Conservation (phyloP, 768 basidiomycete genomes). For the Tricholoma saponaceum region DNA sequence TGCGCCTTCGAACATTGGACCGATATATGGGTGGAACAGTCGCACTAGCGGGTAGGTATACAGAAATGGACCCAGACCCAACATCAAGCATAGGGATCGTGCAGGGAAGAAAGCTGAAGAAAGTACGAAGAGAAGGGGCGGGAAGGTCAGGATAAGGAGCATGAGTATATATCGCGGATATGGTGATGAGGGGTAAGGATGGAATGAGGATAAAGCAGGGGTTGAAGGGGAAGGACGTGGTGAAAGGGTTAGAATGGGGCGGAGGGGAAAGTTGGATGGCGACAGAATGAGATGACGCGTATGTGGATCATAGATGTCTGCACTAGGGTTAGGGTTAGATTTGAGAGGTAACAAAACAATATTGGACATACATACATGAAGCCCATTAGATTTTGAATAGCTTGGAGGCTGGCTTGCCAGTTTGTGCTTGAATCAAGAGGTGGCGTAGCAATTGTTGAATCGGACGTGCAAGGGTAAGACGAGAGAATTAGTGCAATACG, state of each 20-base stretch:
- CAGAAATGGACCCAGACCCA: constrained; percentile 10
- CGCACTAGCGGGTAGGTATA: neutral
- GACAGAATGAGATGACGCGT: constrained; percentile 47
- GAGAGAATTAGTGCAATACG: constrained; percentile 58
- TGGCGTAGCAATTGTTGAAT: no score
- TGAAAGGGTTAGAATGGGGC: constrained; percentile 30
- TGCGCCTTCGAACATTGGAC: neutral
- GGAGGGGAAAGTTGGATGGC: constrained; percentile 35
- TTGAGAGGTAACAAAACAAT: constrained; percentile 27
- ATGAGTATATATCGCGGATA: constrained; percentile 53
- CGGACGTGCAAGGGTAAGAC: constrained; percentile 49
- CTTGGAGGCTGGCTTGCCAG: constrained; percentile 87
- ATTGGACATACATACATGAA: constrained; percentile 59
- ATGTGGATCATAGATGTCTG: constrained; percentile 61
- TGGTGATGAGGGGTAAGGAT: constrained; percentile 29
- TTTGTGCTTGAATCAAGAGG: constrained; percentile 53
- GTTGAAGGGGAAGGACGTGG: constrained; percentile 21
- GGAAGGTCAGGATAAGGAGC: constrained; percentile 40
- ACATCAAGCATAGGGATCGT: constrained; percentile 41
- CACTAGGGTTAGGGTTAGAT: constrained; percentile 33
- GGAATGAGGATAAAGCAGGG: constrained; percentile 10
- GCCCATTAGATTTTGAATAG: constrained; percentile 90
- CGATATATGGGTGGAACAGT: constrained; percentile 4
- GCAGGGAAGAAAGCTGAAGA: constrained; percentile 45
- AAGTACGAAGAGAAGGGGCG: constrained; percentile 44